phyloP scores from a whole-genome alignment of 305 asterid species.

The Ruellia speciosa region DNA sequence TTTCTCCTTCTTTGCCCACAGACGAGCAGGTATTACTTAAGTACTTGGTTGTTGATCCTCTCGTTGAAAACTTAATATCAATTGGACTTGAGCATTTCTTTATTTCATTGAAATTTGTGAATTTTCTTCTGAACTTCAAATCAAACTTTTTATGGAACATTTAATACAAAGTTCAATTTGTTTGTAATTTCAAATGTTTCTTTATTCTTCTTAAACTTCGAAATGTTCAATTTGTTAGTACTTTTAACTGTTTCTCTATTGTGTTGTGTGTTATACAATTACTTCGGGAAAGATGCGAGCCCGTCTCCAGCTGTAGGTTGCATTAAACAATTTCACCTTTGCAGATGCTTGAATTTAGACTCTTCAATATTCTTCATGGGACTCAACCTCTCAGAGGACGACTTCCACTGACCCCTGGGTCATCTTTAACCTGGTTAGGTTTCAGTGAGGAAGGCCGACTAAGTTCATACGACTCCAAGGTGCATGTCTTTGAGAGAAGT shows the following conservation, averaged over 20 bases:
- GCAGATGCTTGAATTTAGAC: constrained; percentile 89
- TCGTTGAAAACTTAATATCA: constrained; percentile 8
- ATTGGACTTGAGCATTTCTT: constrained; percentile 4
- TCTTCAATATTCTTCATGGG: constrained; percentile 50
- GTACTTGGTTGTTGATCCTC: constrained; percentile 9
- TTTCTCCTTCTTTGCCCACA: constrained; percentile 75
- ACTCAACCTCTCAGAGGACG: constrained; percentile 53
- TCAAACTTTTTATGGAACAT: not conserved
- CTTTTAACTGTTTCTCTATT: too few relatives aligned
- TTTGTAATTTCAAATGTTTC: too few relatives aligned
- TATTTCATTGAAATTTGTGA: not conserved
- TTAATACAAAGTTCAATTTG: too few relatives aligned
- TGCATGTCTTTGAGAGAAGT: constrained; percentile 23
- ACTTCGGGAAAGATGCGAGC: too few relatives aligned
- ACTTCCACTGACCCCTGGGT: constrained; percentile 91
- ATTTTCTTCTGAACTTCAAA: not conserved
- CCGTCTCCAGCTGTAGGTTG: not conserved
- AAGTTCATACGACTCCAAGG: constrained; percentile 93
- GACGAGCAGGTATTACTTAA: constrained; percentile 64
- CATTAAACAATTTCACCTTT: constrained; percentile 4
- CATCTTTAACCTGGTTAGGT: constrained; percentile 84
- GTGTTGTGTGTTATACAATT: too few relatives aligned
- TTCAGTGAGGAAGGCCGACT: constrained; percentile 90
- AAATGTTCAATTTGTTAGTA: too few relatives aligned
- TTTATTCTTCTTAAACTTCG: too few relatives aligned